Evolutionary conservation across 805 yeast genomes (phyloP), one percentile per base, ranked within the genome.

Genomic region (Yamadazyma sp.): DNA sequence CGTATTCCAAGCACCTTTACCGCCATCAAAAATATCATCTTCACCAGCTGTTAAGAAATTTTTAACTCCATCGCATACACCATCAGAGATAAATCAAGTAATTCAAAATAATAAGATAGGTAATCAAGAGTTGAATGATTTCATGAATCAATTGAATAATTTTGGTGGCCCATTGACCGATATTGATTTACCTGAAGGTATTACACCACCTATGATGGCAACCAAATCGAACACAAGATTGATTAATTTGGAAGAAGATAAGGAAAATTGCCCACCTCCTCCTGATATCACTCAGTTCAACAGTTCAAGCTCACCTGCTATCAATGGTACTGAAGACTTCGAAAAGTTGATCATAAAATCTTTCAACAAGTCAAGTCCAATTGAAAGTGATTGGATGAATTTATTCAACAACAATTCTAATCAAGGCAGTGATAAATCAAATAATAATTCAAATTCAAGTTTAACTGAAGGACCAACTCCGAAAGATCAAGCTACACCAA

Each of bases 171-270:
- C 75, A 4, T 53, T 68, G 35, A 69, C 75, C 10, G 75, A 69
- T 40, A 65, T 69, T 9, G 75, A 69, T 42, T 44, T 68, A 26
- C 72, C 72, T 5, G 34, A 38, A 29, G 66, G 65, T 4, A 49
- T 50, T 4, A 65, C 70, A 5, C 74, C 70, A 33, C 71, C 70
- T 42, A 70, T 59, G 74, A 62, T 63, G 55, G 80, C 80, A n/a
- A 72, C 74, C 4, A 75, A 75, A 47, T 55, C 71, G 27, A 75
- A 74, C 45, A 75, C 80, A 3, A 62, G 78, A 26, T 65, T 75
- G 15, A 75, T 75, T 30, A 74, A 72, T 40, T 42, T 75, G n/a
- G 74, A 70, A 38, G 76, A 67, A 12, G 47, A 44, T 33, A 48
- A 51, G 13, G 62, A 60, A 35, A 55, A 59, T 43, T 52, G 53